phyloP scores from a whole-genome alignment of 352 stramenopile genomes.

The Elongisporangium prolatum region DNA sequence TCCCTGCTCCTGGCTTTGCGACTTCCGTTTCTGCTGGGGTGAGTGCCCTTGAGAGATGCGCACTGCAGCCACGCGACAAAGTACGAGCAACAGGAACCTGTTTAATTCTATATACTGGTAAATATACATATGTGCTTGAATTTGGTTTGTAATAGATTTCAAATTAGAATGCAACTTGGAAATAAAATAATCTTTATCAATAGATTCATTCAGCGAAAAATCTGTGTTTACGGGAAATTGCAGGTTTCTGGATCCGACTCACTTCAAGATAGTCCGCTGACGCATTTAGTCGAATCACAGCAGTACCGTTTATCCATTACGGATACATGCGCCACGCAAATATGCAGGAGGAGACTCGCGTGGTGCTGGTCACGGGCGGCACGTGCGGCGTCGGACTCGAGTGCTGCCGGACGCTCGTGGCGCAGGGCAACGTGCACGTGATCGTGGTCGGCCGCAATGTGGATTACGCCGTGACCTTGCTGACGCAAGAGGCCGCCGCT shows the following conservation, averaged over 20 bases:
- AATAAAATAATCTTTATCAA: not conserved
- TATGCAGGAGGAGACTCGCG: not conserved
- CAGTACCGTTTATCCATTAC: not conserved
- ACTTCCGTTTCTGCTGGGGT: not conserved
- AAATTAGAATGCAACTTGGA: too few relatives aligned
- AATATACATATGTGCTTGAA: too few relatives aligned
- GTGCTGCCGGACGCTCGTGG: slow-evolving; percentile 17
- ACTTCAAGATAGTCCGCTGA: not conserved
- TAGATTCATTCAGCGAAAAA: not conserved
- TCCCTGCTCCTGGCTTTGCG: not conserved
- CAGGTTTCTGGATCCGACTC: not conserved
- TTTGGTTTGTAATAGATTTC: too few relatives aligned
- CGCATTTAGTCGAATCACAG: not conserved
- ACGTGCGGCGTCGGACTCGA: slow-evolving; percentile 28
- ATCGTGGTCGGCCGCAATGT: slow-evolving; percentile 23
- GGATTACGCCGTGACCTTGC: slow-evolving; percentile 10
- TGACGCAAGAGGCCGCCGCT: not conserved
- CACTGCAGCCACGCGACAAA: not conserved
- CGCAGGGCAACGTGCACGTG: slow-evolving; percentile 18
- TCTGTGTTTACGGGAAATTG: not conserved
- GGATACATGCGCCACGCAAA: not conserved
- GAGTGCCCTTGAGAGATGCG: not conserved
- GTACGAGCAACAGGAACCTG: not conserved
- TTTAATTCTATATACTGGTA: not conserved
- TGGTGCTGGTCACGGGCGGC: slow-evolving; percentile 28